Conservation (phyloP, 345 rosid species). For the Cochlearia excelsa region DNA sequence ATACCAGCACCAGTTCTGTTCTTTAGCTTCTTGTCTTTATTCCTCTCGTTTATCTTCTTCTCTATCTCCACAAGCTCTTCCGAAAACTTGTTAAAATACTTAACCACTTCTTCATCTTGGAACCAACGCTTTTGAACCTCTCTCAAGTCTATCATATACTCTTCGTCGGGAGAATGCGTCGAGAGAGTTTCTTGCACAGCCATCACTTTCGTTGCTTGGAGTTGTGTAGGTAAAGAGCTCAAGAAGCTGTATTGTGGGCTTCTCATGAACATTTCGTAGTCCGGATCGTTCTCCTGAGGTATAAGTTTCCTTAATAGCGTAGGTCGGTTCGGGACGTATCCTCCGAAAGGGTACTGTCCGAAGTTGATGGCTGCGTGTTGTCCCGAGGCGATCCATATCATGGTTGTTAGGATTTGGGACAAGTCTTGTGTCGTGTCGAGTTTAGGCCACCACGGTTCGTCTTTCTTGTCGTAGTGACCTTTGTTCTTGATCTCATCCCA, state of each 20-base stretch:
- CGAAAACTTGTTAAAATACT: conserved; percentile 52
- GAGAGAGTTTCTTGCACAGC: conserved; percentile 91
- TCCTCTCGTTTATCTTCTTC: conserved; percentile 53
- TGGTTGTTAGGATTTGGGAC: conserved; percentile 60
- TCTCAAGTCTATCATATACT: conserved; percentile 63
- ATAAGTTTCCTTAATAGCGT: conserved; percentile 73
- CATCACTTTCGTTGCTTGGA: conserved; percentile 96
- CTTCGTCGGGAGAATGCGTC: conserved; percentile 86
- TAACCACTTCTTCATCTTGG: conserved; percentile 50
- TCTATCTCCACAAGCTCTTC: conserved; percentile 64
- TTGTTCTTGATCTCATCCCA: conserved; percentile 89
- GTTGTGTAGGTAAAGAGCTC: conserved; percentile 71
- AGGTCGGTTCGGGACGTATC: conserved; percentile 88
- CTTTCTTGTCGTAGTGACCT: conserved; percentile 79
- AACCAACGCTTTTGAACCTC: conserved; percentile 64
- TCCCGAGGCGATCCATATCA: conserved; percentile 90
- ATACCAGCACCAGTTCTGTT: conserved; percentile 88
- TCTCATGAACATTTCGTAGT: conserved; percentile 56
- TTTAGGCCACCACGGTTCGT: conserved; percentile 96
- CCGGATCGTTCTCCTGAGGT: conserved; percentile 56
- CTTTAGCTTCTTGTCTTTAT: conserved; percentile 53
- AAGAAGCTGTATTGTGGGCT: conserved; percentile 71
- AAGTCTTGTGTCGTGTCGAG: conserved; percentile 70
- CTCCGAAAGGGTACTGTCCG: conserved; percentile 95
- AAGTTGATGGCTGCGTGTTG: conserved; percentile 95